Percentiles rank a stretch among this genome's conserved stretches.
These are phyloP conservation scores for Jimgerdemannia flammicorona DNA, from an alignment of 192 early-diverging fungal genomes.

Conservation along the genomic window DNA sequence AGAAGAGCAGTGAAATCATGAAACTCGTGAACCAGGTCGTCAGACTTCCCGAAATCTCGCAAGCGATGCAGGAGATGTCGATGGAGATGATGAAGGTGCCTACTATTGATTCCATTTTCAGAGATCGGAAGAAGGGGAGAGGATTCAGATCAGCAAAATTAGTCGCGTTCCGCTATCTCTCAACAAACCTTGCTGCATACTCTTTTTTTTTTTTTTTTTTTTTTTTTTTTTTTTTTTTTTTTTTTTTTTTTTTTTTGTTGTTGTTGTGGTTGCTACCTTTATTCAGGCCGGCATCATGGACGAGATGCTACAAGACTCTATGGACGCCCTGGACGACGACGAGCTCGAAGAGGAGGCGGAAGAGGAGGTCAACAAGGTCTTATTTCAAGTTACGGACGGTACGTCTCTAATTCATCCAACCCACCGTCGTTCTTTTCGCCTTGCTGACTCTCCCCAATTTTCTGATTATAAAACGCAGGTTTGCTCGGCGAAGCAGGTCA, in stretches of 20 bases:
- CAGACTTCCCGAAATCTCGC: constrained; percentile 79
- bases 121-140: background rate
- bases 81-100: constrained; percentile 94
- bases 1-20: constrained; percentile 91
- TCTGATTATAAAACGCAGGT: constrained; percentile 16
- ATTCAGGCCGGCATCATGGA: constrained; percentile 89
- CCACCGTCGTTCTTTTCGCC: background rate
- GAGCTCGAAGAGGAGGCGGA: constrained; percentile 93
- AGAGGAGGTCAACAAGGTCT: constrained; percentile 87
- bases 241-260: too few species aligned
- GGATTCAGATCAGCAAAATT: background rate
- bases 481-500: constrained; percentile 54
- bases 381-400: constrained; percentile 89
- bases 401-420: constrained; percentile 3
- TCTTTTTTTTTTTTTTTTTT: too few species aligned
- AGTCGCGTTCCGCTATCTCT: background rate
- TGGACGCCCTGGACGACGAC: constrained; percentile 85
- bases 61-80: constrained; percentile 87
- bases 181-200: too few species aligned
- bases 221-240: too few species aligned
- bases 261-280: background rate
- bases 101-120: background rate
- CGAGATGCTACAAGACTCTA: constrained; percentile 91
- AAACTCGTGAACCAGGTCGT: constrained; percentile 84
- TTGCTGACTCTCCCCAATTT: background rate